Evolutionary conservation across 176 grass and related monocot genomes (phyloP).

Genomic region (Hyparrhenia diplandra): DNA sequence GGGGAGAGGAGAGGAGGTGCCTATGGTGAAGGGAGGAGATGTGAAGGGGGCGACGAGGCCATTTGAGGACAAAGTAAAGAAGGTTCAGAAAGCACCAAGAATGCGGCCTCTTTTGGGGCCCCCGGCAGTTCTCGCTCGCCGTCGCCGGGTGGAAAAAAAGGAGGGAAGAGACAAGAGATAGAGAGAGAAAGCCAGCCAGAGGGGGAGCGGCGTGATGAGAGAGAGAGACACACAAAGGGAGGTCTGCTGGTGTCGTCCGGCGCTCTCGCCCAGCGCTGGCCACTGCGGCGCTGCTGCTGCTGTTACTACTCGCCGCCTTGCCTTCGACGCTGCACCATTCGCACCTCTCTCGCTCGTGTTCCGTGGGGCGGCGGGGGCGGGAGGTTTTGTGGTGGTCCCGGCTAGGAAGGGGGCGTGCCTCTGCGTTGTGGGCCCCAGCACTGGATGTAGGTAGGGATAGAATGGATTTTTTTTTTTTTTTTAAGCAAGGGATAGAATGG

Average conservation of each 20-base stretch:
- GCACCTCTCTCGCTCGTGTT: neutral
- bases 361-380: neutral
- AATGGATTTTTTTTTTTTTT: too few species aligned
- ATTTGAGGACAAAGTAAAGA: constrained; percentile 57
- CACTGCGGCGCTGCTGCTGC: neutral
- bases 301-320: neutral
- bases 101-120: constrained; percentile 30
- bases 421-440: neutral
- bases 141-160: neutral
- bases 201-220: constrained; percentile 13
- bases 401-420: neutral
- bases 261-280: neutral
- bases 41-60: neutral
- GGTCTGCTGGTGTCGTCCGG: neutral
- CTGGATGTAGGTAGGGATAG: neutral
- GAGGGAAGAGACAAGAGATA: neutral
- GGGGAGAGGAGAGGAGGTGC: neutral
- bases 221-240: neutral
- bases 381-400: neutral
- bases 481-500: too few species aligned
- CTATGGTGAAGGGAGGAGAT: neutral
- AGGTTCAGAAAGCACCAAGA: constrained; percentile 55
- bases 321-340: neutral
- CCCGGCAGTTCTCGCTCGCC: constrained; percentile 30
- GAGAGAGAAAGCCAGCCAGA: neutral